A percentile compares a stretch with the other conserved stretches of the same genome.
Evolutionary conservation across 371 early-diverging fungal genomes (phyloP).

Genomic region (Choanephora cucurbitarum): DNA sequence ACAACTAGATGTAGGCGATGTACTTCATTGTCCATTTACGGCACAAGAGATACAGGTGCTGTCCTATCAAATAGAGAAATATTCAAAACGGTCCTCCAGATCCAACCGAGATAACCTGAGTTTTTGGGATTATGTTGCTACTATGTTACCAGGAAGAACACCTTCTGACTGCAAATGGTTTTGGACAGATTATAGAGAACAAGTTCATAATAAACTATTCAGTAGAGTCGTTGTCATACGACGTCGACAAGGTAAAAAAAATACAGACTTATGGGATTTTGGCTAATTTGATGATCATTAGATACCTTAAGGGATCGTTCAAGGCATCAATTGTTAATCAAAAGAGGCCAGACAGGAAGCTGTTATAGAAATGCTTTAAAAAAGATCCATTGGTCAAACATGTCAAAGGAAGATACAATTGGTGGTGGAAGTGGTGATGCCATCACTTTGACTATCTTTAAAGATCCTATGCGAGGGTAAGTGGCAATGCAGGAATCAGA

Average conservation of each 20-base stretch:
- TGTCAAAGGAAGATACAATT: constrained; percentile 23
- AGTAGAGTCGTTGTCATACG: constrained; percentile 22
- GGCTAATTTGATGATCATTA: background rate
- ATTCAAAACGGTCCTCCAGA: background rate
- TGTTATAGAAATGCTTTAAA: constrained; percentile 4
- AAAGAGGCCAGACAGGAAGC: constrained; percentile 2
- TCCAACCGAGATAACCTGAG: background rate
- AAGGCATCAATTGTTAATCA: constrained; percentile 5
- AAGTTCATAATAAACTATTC: constrained; percentile 1
- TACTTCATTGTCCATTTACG: constrained; percentile 42
- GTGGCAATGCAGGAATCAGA: background rate
- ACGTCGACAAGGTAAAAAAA: constrained; percentile 17
- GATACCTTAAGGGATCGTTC: background rate
- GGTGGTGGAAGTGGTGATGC: constrained; percentile 47
- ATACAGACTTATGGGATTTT: too few species aligned
- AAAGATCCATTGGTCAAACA: constrained; percentile 20
- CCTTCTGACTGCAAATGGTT: constrained; percentile 33
- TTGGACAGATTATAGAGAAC: constrained; percentile 19
- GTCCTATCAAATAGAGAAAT: constrained; percentile 1
- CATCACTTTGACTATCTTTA: constrained; percentile 29
- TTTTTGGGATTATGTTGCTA: constrained; percentile 28
- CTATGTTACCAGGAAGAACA: constrained; percentile 30
- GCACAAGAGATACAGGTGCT: constrained; percentile 1
- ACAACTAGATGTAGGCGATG: constrained; percentile 33
- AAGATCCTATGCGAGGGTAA: constrained; percentile 15